These are phyloP conservation scores for Cyberlindnera subsufficiens DNA, from an alignment of 805 yeast species.

Conservation along the genomic window DNA sequence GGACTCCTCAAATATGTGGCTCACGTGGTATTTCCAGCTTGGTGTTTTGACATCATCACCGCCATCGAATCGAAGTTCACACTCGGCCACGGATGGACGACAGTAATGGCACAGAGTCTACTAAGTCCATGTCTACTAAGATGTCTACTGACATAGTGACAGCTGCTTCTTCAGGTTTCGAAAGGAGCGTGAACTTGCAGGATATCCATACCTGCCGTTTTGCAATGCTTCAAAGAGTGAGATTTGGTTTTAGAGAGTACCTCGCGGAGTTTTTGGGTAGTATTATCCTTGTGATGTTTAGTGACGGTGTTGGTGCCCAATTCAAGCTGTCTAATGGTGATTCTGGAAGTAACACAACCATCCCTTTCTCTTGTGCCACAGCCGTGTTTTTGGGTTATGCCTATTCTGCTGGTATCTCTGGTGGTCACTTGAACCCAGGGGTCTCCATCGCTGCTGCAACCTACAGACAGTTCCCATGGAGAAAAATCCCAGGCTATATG, in stretches of 20 bases:
- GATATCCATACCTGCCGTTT: constrained; percentile 11
- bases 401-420: constrained; percentile 49
- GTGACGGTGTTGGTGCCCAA: constrained; percentile 46
- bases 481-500: constrained; percentile 39
- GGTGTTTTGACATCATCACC: no score
- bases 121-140: no score
- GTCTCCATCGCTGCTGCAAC: constrained; percentile 41
- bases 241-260: constrained; percentile 35
- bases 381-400: constrained; percentile 48
- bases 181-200: constrained; percentile 17
- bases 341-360: constrained; percentile 36
- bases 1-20: no score
- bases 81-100: no score
- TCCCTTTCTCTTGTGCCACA: constrained; percentile 47
- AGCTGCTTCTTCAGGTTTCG: constrained; percentile 26
- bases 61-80: no score
- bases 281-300: constrained; percentile 37
- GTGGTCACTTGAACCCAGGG: constrained; percentile 55
- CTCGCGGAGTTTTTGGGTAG: constrained; percentile 50
- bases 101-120: no score
- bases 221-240: constrained; percentile 20
- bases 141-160: constrained; percentile 8
- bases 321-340: constrained; percentile 28
- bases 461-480: constrained; percentile 47
- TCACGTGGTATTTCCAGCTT: no score